Conservation (phyloP, 345 rosid species). For the Acer campestre region DNA sequence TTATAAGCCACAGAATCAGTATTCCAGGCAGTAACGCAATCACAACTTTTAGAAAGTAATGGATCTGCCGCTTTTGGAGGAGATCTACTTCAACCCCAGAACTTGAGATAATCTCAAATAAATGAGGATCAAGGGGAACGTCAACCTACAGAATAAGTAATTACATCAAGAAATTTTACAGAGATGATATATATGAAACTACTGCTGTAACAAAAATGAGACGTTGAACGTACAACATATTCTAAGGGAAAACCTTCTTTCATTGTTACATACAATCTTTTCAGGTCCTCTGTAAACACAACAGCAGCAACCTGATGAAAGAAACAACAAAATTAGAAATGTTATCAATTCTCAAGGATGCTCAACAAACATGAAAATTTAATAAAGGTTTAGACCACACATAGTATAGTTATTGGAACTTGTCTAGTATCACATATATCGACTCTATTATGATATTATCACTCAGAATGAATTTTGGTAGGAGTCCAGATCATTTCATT, state of each 20-base stretch:
- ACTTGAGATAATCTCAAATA: conserved; percentile 80
- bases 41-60: conserved; percentile 85
- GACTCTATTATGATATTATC: neutral
- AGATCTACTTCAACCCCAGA: conserved; percentile 95
- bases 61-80: conserved; percentile 87
- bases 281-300: conserved; percentile 93
- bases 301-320: conserved; percentile 83
- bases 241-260: conserved; percentile 95
- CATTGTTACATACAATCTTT: conserved; percentile 85
- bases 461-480: neutral
- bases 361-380: neutral
- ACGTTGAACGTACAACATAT: conserved; percentile 71
- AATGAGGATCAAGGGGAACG: conserved; percentile 90
- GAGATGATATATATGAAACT: conserved; percentile 17
- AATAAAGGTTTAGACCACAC: neutral
- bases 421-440: neutral
- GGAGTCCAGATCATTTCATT: neutral
- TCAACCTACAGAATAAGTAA: conserved; percentile 59
- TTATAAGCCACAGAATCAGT: conserved; percentile 75
- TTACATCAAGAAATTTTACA: conserved; percentile 23
- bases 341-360: neutral
- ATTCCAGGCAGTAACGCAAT: conserved; percentile 82
- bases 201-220: conserved; percentile 15
- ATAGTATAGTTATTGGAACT: neutral
- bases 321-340: conserved; percentile 25